Evolutionary conservation across 495 filamentous ascomycete species (phyloP), one percentile per base, ranked within the genome.

Genomic region (Aspergillus heteromorphus): DNA sequence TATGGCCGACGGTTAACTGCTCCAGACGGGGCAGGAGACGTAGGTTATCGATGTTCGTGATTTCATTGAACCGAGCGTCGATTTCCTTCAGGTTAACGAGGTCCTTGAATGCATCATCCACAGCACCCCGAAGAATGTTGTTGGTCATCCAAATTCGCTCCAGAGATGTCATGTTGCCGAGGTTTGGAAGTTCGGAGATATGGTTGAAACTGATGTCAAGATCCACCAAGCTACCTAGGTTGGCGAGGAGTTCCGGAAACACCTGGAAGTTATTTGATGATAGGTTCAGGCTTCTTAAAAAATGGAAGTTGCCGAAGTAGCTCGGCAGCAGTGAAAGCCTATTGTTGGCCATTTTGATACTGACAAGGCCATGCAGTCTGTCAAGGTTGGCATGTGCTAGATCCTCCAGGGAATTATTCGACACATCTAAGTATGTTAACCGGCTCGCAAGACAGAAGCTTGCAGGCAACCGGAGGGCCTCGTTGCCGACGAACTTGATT

Each of bases 161-260:
- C 40, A 99, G 74, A 27, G 81, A 84, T 11, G 72, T 80, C 51
- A 99, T 71, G 49, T 82, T 79, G 7, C 91, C 90, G 58, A 99
- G 85, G 48, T 87, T 82, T 0, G 91, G 91, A 23, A 97, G 71
- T 55, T 64, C 77, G 38, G 80, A 76, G 48, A 99, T 96, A 13
- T 82, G 79, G 63, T 99, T 99, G 79, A 99, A 99, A 63, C 92
- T 97, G 64, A 99, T 82, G 60, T 99, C 95, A 14, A 99, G 82
- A 64, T 99, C 92, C 29, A 95, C 87, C 23, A 99, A 73, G 29
- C 85, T 88, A 59, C 82, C 84, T 19, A 99, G 68, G 10, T 89
- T 77, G 68, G 90, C 91, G 30, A 97, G 75, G 63, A 92, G 92
- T 19, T 83, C 74, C 0, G 93, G 93, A 57, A 99, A 95, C 42